Evolutionary conservation across 441 rosid genomes (phyloP).

Genomic region (Croton setiger): DNA sequence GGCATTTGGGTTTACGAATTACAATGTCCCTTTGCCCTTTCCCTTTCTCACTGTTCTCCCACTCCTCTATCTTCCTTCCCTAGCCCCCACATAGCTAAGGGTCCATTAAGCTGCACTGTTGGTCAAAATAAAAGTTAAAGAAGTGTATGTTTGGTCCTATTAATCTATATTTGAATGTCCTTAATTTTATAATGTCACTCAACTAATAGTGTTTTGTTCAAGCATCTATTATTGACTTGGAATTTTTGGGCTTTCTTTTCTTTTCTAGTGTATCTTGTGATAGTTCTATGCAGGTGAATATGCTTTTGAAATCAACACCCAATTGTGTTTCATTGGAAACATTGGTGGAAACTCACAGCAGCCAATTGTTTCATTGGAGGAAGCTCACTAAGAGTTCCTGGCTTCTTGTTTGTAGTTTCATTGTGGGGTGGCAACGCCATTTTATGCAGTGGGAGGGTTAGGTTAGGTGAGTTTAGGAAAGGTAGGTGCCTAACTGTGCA

Average conservation of each 20-base stretch:
- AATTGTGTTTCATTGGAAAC: conserved; percentile 13
- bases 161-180: neutral
- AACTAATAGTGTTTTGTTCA: neutral
- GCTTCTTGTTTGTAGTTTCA: conserved; percentile 31
- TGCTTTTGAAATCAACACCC: conserved; percentile 22
- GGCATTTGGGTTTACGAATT: no score
- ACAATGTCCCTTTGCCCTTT: neutral
- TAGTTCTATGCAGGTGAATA: conserved; percentile 10
- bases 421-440: no score
- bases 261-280: conserved; percentile 9
- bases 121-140: neutral
- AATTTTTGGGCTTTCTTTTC: neutral
- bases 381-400: conserved; percentile 25
- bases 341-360: no score
- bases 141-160: neutral
- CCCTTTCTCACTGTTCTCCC: neutral
- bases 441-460: no score
- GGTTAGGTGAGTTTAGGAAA: conserved; percentile 38
- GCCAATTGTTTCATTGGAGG: no score
- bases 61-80: no score
- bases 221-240: neutral
- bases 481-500: conserved; percentile 29
- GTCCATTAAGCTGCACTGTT: neutral
- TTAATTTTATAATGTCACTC: neutral
- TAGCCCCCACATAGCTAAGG: neutral